Evolutionary conservation across 306 rosid genomes (phyloP).

Genomic region (Oemleria cerasiformis): DNA sequence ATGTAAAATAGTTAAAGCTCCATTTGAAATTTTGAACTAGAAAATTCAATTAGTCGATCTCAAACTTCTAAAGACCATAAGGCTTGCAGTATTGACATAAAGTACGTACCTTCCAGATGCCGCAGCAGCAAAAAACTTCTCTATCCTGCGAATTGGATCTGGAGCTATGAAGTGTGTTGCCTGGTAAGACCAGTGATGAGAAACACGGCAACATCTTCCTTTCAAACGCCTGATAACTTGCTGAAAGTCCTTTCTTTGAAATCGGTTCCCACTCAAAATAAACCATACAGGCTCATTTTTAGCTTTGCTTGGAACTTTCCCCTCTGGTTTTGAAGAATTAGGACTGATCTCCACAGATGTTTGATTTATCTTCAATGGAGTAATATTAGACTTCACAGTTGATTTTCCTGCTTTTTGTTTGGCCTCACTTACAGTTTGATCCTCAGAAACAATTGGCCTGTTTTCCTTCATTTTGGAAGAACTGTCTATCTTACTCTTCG

Average conservation of each 20-base stretch:
- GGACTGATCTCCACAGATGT: conserved; percentile 17
- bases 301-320: conserved; percentile 21
- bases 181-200: conserved; percentile 97
- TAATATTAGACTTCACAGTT: conserved; percentile 27
- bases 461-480: conserved; percentile 60
- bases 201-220: conserved; percentile 78
- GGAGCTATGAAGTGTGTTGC: conserved; percentile 87
- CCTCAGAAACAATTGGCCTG: conserved; percentile 38
- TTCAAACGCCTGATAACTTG: conserved; percentile 64
- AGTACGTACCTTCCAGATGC: conserved; percentile 91
- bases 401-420: conserved; percentile 28
- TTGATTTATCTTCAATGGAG: conserved; percentile 29
- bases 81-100: neutral
- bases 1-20: conserved; percentile 17
- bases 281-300: conserved; percentile 55
- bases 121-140: conserved; percentile 88
- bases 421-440: conserved; percentile 24
- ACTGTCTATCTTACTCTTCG: conserved; percentile 29
- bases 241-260: conserved; percentile 78
- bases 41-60: neutral
- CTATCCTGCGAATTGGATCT: conserved; percentile 78
- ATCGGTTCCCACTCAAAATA: conserved; percentile 69
- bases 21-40: neutral
- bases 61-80: neutral
- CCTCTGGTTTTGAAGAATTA: conserved; percentile 28